Percentiles rank a stretch among this genome's conserved stretches.
These are phyloP conservation scores for Erodium maritimum DNA, from an alignment of 345 rosid species.

Conservation along the genomic window DNA sequence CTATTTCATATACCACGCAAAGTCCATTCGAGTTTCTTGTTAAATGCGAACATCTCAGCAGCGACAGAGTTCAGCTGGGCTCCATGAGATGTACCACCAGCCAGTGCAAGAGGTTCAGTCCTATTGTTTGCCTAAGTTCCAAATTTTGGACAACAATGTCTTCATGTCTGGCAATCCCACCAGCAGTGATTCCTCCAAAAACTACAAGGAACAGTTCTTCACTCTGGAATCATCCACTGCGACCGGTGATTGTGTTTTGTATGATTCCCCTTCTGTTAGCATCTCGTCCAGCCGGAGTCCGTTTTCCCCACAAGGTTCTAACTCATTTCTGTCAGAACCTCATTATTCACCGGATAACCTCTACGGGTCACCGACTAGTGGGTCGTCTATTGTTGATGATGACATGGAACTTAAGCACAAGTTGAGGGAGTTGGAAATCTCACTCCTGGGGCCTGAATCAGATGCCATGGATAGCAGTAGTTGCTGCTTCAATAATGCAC, in stretches of 20 bases:
- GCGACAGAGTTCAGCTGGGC: constrained; percentile 34
- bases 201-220: constrained; percentile 43
- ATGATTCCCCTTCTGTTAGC: constrained; percentile 68
- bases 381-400: constrained; percentile 48
- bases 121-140: constrained; percentile 33
- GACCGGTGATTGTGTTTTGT: constrained; percentile 22
- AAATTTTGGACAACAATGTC: constrained; percentile 34
- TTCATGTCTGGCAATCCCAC: constrained; percentile 38
- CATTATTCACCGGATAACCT: constrained; percentile 55
- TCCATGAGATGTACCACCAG: constrained; percentile 42
- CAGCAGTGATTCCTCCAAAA: constrained; percentile 30
- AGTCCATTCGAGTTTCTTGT: background rate
- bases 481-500: background rate
- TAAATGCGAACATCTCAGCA: constrained; percentile 71
- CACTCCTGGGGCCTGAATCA: constrained; percentile 55
- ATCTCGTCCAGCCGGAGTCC: constrained; percentile 56
- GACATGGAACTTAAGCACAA: constrained; percentile 41
- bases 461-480: constrained; percentile 11
- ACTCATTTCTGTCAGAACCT: constrained; percentile 59
- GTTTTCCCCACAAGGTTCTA: constrained; percentile 77
- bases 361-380: constrained; percentile 69
- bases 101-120: constrained; percentile 33
- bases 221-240: constrained; percentile 66
- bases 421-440: constrained; percentile 56
- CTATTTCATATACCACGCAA: background rate